phyloP scores from a whole-genome alignment of 192 early-diverging fungal genomes.

The Coemansia sp. region DNA sequence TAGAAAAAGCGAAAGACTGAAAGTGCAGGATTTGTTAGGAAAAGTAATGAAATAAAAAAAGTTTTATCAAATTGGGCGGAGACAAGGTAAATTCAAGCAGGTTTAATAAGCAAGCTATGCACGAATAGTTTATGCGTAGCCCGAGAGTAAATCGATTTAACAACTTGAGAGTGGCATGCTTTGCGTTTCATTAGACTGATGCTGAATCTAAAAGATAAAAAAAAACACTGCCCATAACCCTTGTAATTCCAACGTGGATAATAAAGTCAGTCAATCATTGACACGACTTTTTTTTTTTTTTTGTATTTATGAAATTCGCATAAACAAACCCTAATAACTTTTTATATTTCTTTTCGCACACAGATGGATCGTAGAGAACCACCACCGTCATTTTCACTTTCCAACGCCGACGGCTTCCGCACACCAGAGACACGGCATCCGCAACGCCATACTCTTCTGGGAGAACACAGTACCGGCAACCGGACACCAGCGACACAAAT shows the following conservation, averaged over 20 bases:
- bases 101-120: too few species aligned
- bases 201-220: neutral
- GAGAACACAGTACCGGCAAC: neutral
- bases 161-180: too few species aligned
- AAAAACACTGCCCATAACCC: neutral
- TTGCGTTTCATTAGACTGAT: too few species aligned
- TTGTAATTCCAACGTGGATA: neutral
- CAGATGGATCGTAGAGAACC: neutral
- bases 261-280: neutral
- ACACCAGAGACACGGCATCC: conserved; percentile 2
- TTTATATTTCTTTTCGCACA: neutral
- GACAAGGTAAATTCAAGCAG: too few species aligned
- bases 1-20: too few species aligned
- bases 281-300: neutral
- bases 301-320: neutral
- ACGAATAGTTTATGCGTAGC: too few species aligned
- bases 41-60: too few species aligned
- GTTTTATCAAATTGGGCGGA: too few species aligned
- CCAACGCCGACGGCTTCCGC: neutral
- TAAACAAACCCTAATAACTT: neutral
- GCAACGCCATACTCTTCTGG: neutral
- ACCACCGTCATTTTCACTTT: conserved; percentile 1
- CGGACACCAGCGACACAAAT: neutral
- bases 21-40: too few species aligned
- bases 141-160: too few species aligned